These are phyloP conservation scores for Tricholoma sp. DNA, from an alignment of 768 basidiomycete species.

Conservation along the genomic window DNA sequence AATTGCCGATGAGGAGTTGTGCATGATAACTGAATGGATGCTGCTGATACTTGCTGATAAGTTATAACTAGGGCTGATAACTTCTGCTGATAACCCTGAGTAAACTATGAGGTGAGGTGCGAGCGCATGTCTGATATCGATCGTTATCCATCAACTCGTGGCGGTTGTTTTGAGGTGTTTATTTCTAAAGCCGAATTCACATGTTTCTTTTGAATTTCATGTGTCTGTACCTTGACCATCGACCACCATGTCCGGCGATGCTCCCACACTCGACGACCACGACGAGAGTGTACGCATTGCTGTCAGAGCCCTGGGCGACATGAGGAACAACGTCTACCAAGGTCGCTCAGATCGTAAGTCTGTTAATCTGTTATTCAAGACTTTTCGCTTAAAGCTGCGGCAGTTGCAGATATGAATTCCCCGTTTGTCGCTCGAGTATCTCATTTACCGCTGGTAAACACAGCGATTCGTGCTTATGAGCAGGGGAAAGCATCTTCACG, in stretches of 20 bases:
- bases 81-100: no score
- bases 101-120: neutral
- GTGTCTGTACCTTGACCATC: conserved; percentile 7
- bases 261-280: conserved; percentile 34
- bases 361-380: no score
- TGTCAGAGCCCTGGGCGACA: conserved; percentile 69
- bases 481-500: conserved; percentile 79
- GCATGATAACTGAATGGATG: no score
- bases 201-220: conserved; percentile 5
- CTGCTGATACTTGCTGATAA: no score
- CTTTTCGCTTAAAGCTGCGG: neutral
- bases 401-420: conserved; percentile 16
- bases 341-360: conserved; percentile 11
- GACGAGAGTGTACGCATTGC: conserved; percentile 81
- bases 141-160: neutral
- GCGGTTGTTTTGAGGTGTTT: neutral
- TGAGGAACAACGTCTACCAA: conserved; percentile 49
- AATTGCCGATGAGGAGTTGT: no score
- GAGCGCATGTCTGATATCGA: neutral
- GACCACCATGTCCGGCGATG: conserved; percentile 14
- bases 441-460: conserved; percentile 65
- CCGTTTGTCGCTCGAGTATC: conserved; percentile 52
- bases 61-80: no score
- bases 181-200: conserved; percentile 3
- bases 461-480: conserved; percentile 72